Conservation (phyloP, 139 green algal species). For the Picochlorum sp. region DNA sequence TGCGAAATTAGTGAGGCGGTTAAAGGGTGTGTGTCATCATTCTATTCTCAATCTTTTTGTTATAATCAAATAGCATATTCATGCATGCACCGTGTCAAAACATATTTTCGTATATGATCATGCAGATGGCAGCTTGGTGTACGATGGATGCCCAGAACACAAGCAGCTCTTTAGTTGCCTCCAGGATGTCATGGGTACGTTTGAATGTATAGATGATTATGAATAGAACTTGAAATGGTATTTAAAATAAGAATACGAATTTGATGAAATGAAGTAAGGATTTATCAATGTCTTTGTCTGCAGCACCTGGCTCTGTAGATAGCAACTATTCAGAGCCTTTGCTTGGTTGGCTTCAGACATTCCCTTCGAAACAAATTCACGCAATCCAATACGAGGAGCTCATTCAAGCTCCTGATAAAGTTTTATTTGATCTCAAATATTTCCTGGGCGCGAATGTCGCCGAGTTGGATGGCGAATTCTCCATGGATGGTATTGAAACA, state of each 20-base stretch:
- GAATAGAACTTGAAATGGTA: not conserved
- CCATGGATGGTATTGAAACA: not conserved
- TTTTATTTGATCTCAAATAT: conserved; percentile 1
- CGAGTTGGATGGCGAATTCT: not conserved
- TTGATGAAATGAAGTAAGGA: too few species aligned
- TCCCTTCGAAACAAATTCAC: not conserved
- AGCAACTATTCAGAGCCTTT: conserved; percentile 5
- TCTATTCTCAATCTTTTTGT: too few species aligned
- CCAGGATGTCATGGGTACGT: not conserved
- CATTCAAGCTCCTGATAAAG: not conserved
- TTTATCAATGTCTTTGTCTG: too few species aligned
- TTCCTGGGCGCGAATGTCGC: conserved; percentile 1
- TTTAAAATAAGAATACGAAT: not conserved
- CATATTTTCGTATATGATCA: not conserved
- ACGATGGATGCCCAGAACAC: not conserved
- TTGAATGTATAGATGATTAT: too few species aligned
- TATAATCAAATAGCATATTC: too few species aligned
- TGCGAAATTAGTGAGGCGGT: not conserved
- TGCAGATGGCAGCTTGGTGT: not conserved
- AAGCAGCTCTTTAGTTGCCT: not conserved
- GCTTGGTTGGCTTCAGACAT: not conserved
- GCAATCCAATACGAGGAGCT: conserved; percentile 7
- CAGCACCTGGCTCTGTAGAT: not conserved
- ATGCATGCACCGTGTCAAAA: too few species aligned
- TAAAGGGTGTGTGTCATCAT: not conserved